Evolutionary conservation across 352 stramenopile genomes (phyloP).

Genomic region (Phytophthora litchii): DNA sequence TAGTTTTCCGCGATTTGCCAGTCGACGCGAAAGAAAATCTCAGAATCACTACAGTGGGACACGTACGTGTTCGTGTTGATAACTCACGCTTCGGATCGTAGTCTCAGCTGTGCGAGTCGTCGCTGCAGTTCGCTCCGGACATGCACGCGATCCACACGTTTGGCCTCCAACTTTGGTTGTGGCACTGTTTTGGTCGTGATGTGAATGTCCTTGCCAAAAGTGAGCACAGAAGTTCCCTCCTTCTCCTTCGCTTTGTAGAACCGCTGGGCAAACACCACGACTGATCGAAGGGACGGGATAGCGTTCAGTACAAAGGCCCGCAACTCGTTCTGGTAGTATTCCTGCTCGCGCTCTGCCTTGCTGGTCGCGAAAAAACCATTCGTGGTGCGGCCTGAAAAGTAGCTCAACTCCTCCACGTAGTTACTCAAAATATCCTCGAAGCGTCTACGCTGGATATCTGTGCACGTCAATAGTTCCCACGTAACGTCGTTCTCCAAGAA

Average conservation of each 20-base stretch:
- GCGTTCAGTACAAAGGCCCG: conserved; percentile 46
- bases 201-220: conserved; percentile 71
- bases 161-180: conserved; percentile 65
- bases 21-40: conserved; percentile 29
- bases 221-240: conserved; percentile 55
- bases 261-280: conserved; percentile 62
- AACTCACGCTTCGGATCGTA: neutral
- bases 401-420: conserved; percentile 58
- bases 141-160: conserved; percentile 58
- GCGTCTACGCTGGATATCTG: conserved; percentile 37
- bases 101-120: conserved; percentile 22
- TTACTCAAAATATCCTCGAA: conserved; percentile 57
- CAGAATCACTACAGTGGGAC: conserved; percentile 22
- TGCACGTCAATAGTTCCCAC: conserved; percentile 74
- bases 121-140: conserved; percentile 54
- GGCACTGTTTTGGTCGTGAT: conserved; percentile 55
- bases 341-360: conserved; percentile 33
- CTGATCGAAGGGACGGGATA: conserved; percentile 24
- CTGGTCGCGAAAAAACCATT: conserved; percentile 39
- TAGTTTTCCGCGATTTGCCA: conserved; percentile 7
- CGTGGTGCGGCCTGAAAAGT: conserved; percentile 49
- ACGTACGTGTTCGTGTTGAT: neutral
- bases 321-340: conserved; percentile 77
- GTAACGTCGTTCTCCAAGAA: conserved; percentile 71
- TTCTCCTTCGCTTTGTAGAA: conserved; percentile 56